Evolutionary conservation across 345 rosid genomes (phyloP), one percentile per base, ranked within the genome.

Genomic region (Corchorus olitorius): DNA sequence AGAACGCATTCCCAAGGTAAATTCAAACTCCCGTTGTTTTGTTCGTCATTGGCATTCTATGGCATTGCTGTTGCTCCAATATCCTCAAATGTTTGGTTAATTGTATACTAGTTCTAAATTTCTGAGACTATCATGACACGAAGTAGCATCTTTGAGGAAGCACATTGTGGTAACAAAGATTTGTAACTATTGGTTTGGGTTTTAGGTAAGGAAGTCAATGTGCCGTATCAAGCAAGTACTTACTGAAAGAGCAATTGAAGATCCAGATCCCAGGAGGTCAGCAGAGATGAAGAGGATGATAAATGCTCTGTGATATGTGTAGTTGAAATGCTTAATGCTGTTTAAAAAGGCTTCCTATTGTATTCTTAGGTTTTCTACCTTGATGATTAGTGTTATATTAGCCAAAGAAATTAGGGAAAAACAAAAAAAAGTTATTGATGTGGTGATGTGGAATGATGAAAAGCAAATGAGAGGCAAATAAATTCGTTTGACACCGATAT

Each of bases 1-100:
- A 64, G 99, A 97, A 79, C 97, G 99, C 79, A 72, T 92, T 64
- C 95, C 97, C n/a, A 94, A 96, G 97, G 98, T 92, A 84, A 33
- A 43, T 13, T 17, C 91, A 84, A 33, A 43, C 8, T 11, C 33
- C 49, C 0, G 63, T 7, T 72, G 35, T n/a, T 33, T 39, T 34
- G 17, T 16, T 16, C 1, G 37, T 60, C 27, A 74, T 22, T 46
- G 56, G 9, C 12, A 17, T 27, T 8, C 9, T 20, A 4, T 10
- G 22, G 46, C 39, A 39, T 55, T 17, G 10, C 3, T 58, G 75
- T 45, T 60, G 9, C 65, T 60, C 3, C 20, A 14, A 60, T 27
- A 69, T 54, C n/a, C 27, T 17, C 46, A 35, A 63, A 6, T 37
- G 2, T 64, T 37, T 64, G 22, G 45, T 16, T 64, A 9, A 39